Evolutionary conservation across 352 stramenopile species (phyloP).

Genomic region (Aphanomyces astaci): DNA sequence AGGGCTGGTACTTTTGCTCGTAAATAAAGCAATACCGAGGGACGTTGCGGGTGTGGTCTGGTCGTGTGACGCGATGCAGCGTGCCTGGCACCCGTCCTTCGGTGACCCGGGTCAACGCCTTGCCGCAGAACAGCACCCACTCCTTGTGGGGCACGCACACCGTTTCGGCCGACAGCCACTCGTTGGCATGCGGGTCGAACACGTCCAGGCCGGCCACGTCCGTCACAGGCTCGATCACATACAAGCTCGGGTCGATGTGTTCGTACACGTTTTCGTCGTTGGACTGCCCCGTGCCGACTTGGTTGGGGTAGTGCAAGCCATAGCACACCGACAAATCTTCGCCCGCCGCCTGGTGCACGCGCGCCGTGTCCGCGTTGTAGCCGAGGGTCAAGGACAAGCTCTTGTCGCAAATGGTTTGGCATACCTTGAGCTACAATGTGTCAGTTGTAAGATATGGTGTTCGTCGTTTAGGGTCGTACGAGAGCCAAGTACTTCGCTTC

Average conservation of each 20-base stretch:
- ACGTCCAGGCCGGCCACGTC: constrained; percentile 49
- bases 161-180: constrained; percentile 46
- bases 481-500: constrained; percentile 36
- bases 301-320: constrained; percentile 54
- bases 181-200: constrained; percentile 41
- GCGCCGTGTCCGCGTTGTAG: constrained; percentile 31
- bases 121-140: constrained; percentile 52
- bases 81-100: constrained; percentile 43
- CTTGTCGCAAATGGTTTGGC: constrained; percentile 37
- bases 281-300: constrained; percentile 40
- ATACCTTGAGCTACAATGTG: constrained; percentile 19
- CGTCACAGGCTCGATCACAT: constrained; percentile 46
- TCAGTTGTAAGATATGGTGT: too few species aligned
- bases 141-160: constrained; percentile 44
- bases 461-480: too few species aligned
- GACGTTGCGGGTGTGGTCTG: constrained; percentile 27
- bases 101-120: constrained; percentile 39
- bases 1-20: constrained; percentile 57
- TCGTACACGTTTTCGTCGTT: constrained; percentile 55
- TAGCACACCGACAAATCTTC: constrained; percentile 57
- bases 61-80: constrained; percentile 40
- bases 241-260: constrained; percentile 53
- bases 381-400: constrained; percentile 43
- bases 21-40: constrained; percentile 52
- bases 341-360: constrained; percentile 28